Base-by-base conservation (phyloP, 768 basidiomycete genomes). In the Boletus insuetus region DNA sequence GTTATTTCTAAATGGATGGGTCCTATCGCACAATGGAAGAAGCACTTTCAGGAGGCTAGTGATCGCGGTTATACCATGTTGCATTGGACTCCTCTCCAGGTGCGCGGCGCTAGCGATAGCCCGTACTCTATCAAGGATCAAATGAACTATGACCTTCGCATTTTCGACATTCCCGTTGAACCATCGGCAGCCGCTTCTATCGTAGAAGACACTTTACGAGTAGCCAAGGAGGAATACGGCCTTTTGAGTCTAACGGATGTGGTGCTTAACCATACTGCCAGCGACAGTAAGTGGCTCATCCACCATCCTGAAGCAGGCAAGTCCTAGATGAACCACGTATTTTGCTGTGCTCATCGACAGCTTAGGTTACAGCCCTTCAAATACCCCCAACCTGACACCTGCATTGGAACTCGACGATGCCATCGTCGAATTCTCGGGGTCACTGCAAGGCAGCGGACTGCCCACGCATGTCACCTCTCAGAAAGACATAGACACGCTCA, bases 1-100 rank as follows among this genome's bases (percentile, higher is more conserved):
- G 79, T 96, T 38, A 86, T 99, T 43, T 96, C 94, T 2, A 99
- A 99, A 70, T 99, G 97, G 97, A 97, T 98, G 92, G 96, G 95
- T 2, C 80, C 87, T 1, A 72, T 92, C 35, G 70, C 76, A 12
- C 77, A 85, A 31, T 98, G 97, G 97, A 77, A 74, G 42, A 77
- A 79, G 4, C 84, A 91, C 67, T 91, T 97, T 60, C 78, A 81
- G 46, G 93, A 95, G 72, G 90, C 93, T 12, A 83, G 85, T 49
- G 80, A 91, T 50, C 79, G 96, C 46, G 96, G 97, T 1, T 99
- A 99, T 77, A 99, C 95, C 49, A 97, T 98, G 93, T 75, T 99
- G 41, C 97, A 99, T 67, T 99, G 89, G 78, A 91, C 96, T 0
- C 97, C 97, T 0, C 76, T 99, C 7, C 96, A 99, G 72, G 87